Evolutionary conservation across 148 eudicot species (phyloP).

Genomic region (Diospyros lotus): DNA sequence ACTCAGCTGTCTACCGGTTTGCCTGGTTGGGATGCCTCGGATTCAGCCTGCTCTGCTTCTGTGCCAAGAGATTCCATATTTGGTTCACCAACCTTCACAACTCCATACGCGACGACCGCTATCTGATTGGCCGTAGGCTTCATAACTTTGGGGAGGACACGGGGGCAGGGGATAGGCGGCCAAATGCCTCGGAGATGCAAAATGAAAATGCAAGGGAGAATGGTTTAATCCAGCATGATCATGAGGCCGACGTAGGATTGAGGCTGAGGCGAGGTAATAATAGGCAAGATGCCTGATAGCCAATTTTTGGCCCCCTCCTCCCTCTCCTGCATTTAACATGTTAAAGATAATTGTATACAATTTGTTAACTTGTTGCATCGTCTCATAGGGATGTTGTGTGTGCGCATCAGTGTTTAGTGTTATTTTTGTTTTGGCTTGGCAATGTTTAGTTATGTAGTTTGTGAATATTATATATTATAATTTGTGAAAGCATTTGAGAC

Average conservation of each 20-base stretch:
- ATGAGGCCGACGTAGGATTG: slow-evolving; percentile 55
- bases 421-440: neutral
- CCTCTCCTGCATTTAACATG: too few relatives aligned
- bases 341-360: too few relatives aligned
- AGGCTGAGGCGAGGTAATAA: slow-evolving; percentile 58
- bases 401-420: too few relatives aligned
- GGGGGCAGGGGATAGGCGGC: neutral
- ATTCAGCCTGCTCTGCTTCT: slow-evolving; percentile 63
- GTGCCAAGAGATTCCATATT: slow-evolving; percentile 87
- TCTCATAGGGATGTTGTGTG: too few relatives aligned
- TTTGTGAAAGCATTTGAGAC: neutral
- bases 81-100: slow-evolving; percentile 99
- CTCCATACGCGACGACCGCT: slow-evolving; percentile 89
- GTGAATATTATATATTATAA: neutral
- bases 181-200: slow-evolving; percentile 12
- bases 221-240: slow-evolving; percentile 19
- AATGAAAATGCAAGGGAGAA: slow-evolving; percentile 14
- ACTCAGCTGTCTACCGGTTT: slow-evolving; percentile 90
- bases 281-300: slow-evolving; percentile 34
- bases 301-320: too few relatives aligned
- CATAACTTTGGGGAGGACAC: slow-evolving; percentile 72
- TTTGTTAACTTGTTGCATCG: too few relatives aligned
- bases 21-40: slow-evolving; percentile 94
- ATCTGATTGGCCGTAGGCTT: slow-evolving; percentile 87
- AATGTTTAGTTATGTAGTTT: neutral